Evolutionary conservation across 139 green algal genomes (phyloP).

Genomic region (Prasinococcaceae sp.): DNA sequence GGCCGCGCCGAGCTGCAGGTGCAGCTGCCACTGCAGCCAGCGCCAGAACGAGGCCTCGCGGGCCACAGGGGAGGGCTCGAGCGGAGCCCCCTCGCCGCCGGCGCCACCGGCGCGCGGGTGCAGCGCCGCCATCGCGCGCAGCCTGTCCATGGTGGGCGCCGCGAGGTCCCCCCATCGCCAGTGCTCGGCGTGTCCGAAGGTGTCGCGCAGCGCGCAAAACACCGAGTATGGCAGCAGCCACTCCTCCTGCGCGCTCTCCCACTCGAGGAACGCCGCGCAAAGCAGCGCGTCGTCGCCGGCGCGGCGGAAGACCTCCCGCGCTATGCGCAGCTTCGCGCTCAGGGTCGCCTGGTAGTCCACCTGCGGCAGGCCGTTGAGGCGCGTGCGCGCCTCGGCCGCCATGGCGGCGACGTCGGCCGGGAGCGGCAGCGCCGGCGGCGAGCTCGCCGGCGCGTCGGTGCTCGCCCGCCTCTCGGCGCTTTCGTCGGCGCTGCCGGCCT

Average conservation of each 20-base stretch:
- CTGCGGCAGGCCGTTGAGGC: slow-evolving; percentile 5
- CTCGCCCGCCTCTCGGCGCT: no score
- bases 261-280: slow-evolving; percentile 12
- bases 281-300: slow-evolving; percentile 26
- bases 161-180: slow-evolving; percentile 68
- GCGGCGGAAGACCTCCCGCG: slow-evolving; percentile 22
- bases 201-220: slow-evolving; percentile 65
- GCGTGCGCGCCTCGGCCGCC: not conserved
- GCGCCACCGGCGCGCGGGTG: not conserved
- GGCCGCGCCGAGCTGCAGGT: slow-evolving; percentile 47
- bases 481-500: no score
- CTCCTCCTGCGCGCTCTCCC: slow-evolving; percentile 1
- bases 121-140: no score
- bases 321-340: slow-evolving; percentile 53
- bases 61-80: not conserved
- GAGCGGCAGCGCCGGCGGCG: not conserved
- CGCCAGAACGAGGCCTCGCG: not conserved
- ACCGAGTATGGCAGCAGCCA: slow-evolving; percentile 82
- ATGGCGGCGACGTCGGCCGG: not conserved
- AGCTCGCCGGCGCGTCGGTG: no score
- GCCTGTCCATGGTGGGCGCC: no score
- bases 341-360: slow-evolving; percentile 76
- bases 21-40: not conserved
- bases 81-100: not conserved
- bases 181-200: slow-evolving; percentile 81